Conservation (phyloP, 2,329 filamentous ascomycete genomes). For the Xylaria sp. region DNA sequence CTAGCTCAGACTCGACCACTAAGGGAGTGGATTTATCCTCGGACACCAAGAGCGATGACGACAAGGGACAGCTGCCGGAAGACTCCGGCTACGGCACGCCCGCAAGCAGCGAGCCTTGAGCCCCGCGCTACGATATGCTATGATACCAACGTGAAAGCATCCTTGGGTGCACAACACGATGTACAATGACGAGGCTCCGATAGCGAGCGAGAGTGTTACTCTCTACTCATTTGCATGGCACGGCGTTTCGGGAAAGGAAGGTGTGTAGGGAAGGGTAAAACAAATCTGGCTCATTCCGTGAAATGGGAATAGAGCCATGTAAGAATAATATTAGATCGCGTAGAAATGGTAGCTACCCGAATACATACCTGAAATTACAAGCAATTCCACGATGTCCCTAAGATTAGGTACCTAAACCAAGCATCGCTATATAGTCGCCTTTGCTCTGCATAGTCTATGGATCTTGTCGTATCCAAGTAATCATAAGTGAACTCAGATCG, state of each 20-base stretch:
- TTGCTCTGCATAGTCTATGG: no score
- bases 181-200: neutral
- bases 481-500: no score
- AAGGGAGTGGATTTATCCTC: neutral
- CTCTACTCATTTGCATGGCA: constrained; percentile 13
- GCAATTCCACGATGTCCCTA: neutral
- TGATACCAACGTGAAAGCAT: neutral
- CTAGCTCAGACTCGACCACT: neutral
- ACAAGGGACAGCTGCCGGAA: constrained; percentile 24
- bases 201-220: neutral
- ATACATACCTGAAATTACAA: neutral
- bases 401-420: neutral
- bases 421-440: no score
- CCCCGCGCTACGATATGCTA: neutral
- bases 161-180: neutral
- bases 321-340: neutral
- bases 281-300: neutral
- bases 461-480: no score
- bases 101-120: constrained; percentile 40
- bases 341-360: neutral
- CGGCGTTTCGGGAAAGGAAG: constrained; percentile 7
- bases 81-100: constrained; percentile 47
- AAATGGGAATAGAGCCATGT: neutral
- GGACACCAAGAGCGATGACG: constrained; percentile 20
- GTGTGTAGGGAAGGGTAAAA: neutral